phyloP scores from a whole-genome alignment of 306 rosid species.

The Fragaria vesca region DNA sequence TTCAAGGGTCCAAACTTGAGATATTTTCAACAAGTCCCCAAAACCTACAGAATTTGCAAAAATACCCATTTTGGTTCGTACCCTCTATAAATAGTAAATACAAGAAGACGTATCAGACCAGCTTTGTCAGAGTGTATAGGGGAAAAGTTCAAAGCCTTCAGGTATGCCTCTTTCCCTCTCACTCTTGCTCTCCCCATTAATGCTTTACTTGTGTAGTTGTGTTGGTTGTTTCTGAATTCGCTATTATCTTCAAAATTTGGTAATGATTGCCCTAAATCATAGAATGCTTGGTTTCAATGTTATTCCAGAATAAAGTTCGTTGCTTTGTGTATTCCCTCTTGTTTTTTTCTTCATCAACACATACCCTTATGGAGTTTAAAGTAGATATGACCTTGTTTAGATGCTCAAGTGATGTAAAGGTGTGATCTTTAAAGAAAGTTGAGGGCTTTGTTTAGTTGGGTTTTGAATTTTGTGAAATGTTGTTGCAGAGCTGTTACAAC shows the following conservation, averaged over 20 bases:
- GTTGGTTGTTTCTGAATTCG: not conserved
- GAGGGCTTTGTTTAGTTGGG: not conserved
- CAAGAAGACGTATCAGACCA: not conserved
- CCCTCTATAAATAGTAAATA: not conserved
- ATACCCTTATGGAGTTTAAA: not conserved
- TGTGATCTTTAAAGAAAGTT: not conserved
- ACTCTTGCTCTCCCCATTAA: not conserved
- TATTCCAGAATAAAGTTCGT: not conserved
- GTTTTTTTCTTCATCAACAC: not conserved
- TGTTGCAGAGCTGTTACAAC: slow-evolving; percentile 26
- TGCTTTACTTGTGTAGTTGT: not conserved
- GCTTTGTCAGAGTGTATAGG: not conserved
- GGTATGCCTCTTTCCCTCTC: not conserved
- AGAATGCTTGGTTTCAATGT: not conserved
- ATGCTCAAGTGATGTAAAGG: not conserved
- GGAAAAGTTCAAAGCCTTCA: not conserved
- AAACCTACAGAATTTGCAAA: not conserved
- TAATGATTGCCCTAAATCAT: not conserved
- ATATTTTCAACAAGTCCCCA: not conserved
- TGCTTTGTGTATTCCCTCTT: not conserved
- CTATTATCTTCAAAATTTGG: not conserved
- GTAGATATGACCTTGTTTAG: not conserved
- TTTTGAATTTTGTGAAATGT: not conserved
- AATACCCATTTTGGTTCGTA: not conserved
- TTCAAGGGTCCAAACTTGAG: not conserved